Evolutionary conservation across 768 basidiomycete genomes (phyloP).

Genomic region (Mycena rosella): DNA sequence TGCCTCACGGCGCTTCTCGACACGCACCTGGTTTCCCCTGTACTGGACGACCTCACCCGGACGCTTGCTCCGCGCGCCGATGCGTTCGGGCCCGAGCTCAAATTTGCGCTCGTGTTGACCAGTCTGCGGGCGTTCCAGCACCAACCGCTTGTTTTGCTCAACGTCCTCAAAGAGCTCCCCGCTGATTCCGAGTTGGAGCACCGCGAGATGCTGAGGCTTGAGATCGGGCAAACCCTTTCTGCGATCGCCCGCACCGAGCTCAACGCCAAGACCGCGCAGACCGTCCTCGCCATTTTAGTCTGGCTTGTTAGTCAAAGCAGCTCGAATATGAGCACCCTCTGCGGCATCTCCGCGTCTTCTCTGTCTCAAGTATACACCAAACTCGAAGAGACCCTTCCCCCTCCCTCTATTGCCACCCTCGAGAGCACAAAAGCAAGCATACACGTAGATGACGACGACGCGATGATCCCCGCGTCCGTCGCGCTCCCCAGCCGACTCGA

Average conservation of each 20-base stretch:
- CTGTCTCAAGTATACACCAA: conserved; percentile 59
- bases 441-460: conserved; percentile 57
- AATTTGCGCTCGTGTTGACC: conserved; percentile 49
- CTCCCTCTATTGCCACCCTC: conserved; percentile 17
- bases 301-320: conserved; percentile 66
- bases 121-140: conserved; percentile 46
- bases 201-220: conserved; percentile 38
- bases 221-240: conserved; percentile 53
- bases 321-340: conserved; percentile 59
- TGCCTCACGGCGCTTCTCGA: conserved; percentile 64
- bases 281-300: conserved; percentile 59
- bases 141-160: conserved; percentile 24
- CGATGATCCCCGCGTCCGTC: conserved; percentile 44
- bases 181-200: conserved; percentile 17
- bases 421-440: conserved; percentile 45
- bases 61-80: conserved; percentile 31
- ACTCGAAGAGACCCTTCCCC: conserved; percentile 30
- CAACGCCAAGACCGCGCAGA: conserved; percentile 53
- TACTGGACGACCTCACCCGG: conserved; percentile 54
- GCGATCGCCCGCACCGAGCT: conserved; percentile 46
- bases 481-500: conserved; percentile 55
- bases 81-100: conserved; percentile 45
- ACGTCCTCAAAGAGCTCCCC: conserved; percentile 36
- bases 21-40: conserved; percentile 57
- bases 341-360: conserved; percentile 60